Evolutionary conservation across 78 protist species (phyloP), one percentile per base, ranked within the genome.

Genomic region (Speleostelium caveatum): DNA sequence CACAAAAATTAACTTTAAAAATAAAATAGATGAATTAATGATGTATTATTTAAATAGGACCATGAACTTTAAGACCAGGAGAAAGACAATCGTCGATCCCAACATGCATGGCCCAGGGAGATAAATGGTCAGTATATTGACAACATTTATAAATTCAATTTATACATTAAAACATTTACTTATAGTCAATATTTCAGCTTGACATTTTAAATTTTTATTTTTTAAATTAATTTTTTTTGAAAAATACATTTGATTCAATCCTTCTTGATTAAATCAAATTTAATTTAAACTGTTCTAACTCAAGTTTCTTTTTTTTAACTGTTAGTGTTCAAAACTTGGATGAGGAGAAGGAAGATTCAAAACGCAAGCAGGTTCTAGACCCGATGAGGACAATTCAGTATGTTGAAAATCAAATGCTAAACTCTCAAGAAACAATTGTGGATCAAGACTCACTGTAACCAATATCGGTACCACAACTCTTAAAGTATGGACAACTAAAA

Each of bases 1-100:
- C 4, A 22, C 12, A 53, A 53, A 53, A 22, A 22, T 22, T 22
- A 22, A 16, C n/a, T 56, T 56, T 56, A 24, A 56, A 24, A 24
- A 56, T 1, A 56, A 17, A 24, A 21, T 12, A 24, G 2, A 0
- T 56, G 21, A 24, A 21, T 56, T 19, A 24, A 24, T 56, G 21
- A 3, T n/a, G 21, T 1, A n/a, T 56, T 0, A 21, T 56, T 56
- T 24, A 56, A 55, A 55, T 3, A 12, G n/a, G 61, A 24, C 66
- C 66, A 59, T 59, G 66, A 35, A 59, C 66, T 59, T 0, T 59
- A 12, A 10, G 28, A 59, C 66, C 66, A 59, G 66, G 66, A 59
- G 8, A 59, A 24, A 59, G 28, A 1, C 1, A 59, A 14, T 28
- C 38, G 2, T 28, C 39, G 2, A n/a, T 60, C 24, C 66, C 66